Evolutionary conservation across 2,329 filamentous ascomycete genomes (phyloP).

Genomic region (Fusarium nanum): DNA sequence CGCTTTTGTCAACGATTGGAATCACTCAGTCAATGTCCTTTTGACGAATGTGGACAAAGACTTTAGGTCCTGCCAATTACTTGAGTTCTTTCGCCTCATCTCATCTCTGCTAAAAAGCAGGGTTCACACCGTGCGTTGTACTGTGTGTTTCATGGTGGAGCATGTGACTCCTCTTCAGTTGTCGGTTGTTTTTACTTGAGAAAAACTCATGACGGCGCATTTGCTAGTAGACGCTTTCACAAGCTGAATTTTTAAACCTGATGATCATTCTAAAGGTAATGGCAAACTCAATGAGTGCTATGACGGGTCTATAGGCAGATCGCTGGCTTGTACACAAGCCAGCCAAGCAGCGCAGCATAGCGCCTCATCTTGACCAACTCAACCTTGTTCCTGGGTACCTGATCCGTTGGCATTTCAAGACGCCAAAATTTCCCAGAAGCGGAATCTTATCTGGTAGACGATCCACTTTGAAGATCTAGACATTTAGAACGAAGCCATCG

Average conservation of each 20-base stretch:
- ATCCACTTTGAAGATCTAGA: neutral
- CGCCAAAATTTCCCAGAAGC: conserved; percentile 10
- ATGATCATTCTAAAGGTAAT: neutral
- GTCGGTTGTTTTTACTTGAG: conserved; percentile 21
- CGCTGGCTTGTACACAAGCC: neutral
- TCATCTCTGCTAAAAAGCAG: conserved; percentile 30
- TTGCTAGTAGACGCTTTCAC: neutral
- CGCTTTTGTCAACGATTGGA: neutral
- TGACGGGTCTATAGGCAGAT: conserved; percentile 21
- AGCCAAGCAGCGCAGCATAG: conserved; percentile 35
- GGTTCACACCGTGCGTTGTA: conserved; percentile 37
- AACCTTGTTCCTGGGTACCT: conserved; percentile 42
- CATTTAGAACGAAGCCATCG: neutral
- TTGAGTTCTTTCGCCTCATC: conserved; percentile 23
- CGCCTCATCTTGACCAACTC: conserved; percentile 39
- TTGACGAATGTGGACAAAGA: conserved; percentile 40
- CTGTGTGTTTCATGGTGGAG: conserved; percentile 40
- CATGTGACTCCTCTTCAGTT: conserved; percentile 28
- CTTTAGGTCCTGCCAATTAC: conserved; percentile 34
- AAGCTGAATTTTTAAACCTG: conserved; percentile 1
- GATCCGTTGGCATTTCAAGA: conserved; percentile 27
- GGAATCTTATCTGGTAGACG: neutral
- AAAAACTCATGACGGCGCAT: conserved; percentile 10
- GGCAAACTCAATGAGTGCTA: conserved; percentile 4
- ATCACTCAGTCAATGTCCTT: conserved; percentile 7